Evolutionary conservation across 2,329 filamentous ascomycete genomes (phyloP).

Genomic region (Cytospora schulzeri): DNA sequence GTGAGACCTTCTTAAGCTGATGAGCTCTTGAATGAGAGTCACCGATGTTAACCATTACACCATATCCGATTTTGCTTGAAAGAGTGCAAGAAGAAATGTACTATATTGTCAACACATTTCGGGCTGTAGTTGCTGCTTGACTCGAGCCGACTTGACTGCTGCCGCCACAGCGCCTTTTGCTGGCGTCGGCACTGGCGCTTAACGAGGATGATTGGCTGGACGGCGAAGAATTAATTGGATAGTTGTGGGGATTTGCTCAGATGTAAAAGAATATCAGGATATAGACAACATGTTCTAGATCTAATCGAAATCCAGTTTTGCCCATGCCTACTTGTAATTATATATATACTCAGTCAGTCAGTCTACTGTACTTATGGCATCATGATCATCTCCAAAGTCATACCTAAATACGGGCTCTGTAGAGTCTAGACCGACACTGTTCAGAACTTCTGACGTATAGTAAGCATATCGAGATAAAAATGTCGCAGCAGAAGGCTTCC

Average conservation of each 20-base stretch:
- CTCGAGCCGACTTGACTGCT: background rate
- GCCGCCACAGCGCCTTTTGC: background rate
- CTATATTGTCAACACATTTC: background rate
- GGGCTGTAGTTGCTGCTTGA: background rate
- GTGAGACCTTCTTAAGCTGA: slow-evolving; percentile 7
- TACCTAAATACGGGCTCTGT: background rate
- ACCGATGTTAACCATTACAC: slow-evolving; percentile 21
- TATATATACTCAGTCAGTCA: background rate
- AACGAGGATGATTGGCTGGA: background rate
- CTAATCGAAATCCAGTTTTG: background rate
- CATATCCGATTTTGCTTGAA: slow-evolving; percentile 12
- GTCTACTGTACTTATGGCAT: background rate
- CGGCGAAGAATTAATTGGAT: background rate
- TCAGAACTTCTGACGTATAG: too few species aligned
- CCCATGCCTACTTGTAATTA: background rate
- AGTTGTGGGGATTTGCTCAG: too few species aligned
- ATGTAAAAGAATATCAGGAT: too few species aligned
- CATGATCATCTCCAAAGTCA: background rate
- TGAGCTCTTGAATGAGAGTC: slow-evolving; percentile 14
- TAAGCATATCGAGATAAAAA: too few species aligned
- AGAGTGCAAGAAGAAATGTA: background rate
- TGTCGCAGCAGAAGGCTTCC: too few species aligned
- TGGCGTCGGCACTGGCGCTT: background rate
- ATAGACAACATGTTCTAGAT: too few species aligned
- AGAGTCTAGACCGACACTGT: background rate